phyloP scores from a whole-genome alignment of 257 asterid genomes.

The Misopates orontium region DNA sequence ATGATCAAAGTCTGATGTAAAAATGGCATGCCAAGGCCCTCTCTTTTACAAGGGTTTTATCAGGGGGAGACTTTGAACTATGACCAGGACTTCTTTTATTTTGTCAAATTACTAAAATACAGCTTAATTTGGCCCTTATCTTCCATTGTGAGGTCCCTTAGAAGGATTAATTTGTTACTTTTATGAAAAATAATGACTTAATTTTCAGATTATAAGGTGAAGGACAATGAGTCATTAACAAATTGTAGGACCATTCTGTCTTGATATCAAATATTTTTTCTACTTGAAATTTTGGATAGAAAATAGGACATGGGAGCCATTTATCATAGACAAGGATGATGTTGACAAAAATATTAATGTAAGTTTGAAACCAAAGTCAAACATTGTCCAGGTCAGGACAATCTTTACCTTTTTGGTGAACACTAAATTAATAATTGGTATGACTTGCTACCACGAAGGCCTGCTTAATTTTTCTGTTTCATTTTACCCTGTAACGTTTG shows the following conservation, averaged over 20 bases:
- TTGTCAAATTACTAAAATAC: too few relatives aligned
- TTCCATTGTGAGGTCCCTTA: not conserved
- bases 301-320: constrained; percentile 44
- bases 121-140: too few relatives aligned
- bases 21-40: constrained; percentile 9
- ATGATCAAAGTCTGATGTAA: not conserved
- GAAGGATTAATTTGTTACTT: not conserved
- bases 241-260: constrained; percentile 8
- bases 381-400: constrained; percentile 30
- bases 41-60: not conserved
- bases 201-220: not conserved
- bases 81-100: too few relatives aligned
- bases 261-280: not conserved
- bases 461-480: constrained; percentile 33
- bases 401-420: constrained; percentile 41
- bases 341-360: not conserved
- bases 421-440: constrained; percentile 4
- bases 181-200: too few relatives aligned
- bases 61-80: too few relatives aligned
- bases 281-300: not conserved
- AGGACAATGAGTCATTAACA: not conserved
- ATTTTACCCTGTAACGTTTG: not conserved
- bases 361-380: constrained; percentile 37
- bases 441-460: constrained; percentile 48
- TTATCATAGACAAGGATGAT: constrained; percentile 24